Evolutionary conservation across 2,329 filamentous ascomycete species (phyloP).

Genomic region (Thielaviopsis euricoi): DNA sequence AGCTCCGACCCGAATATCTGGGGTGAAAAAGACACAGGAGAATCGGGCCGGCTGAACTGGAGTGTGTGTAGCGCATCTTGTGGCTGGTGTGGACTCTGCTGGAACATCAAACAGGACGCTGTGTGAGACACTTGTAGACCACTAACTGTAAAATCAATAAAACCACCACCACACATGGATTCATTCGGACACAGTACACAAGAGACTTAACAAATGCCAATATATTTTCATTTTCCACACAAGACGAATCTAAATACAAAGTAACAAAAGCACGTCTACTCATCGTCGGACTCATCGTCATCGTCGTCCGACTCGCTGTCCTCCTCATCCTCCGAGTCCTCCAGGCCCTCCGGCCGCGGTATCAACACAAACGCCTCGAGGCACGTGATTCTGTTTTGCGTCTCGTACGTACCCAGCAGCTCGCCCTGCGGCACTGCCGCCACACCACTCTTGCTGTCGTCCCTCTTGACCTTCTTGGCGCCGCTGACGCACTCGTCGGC

Average conservation of each 20-base stretch:
- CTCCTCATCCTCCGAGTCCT: slow-evolving; percentile 30
- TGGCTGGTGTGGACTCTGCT: background rate
- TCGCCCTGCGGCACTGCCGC: slow-evolving; percentile 32
- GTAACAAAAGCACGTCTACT: slow-evolving; percentile 12
- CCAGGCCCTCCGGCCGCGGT: slow-evolving; percentile 42
- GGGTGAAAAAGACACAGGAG: background rate
- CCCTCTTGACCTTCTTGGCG: slow-evolving; percentile 12
- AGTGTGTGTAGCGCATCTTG: background rate
- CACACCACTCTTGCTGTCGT: background rate
- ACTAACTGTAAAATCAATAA: too few species aligned
- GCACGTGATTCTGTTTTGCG: slow-evolving; percentile 79
- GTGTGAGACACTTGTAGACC: too few species aligned
- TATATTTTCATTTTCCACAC: background rate
- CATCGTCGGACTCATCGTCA: slow-evolving; percentile 21
- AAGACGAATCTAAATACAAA: slow-evolving; percentile 11
- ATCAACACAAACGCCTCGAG: slow-evolving; percentile 75
- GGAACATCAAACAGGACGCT: background rate
- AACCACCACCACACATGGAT: too few species aligned
- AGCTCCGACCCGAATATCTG: background rate
- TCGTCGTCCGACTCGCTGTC: slow-evolving; percentile 23
- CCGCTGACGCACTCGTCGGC: slow-evolving; percentile 15
- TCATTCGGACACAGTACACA: too few species aligned
- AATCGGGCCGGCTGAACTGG: background rate
- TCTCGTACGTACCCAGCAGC: slow-evolving; percentile 64
- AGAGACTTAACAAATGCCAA: background rate